Evolutionary conservation across 352 stramenopile species (phyloP), one percentile per base, ranked within the genome.

Genomic region (Phytophthora pisi): DNA sequence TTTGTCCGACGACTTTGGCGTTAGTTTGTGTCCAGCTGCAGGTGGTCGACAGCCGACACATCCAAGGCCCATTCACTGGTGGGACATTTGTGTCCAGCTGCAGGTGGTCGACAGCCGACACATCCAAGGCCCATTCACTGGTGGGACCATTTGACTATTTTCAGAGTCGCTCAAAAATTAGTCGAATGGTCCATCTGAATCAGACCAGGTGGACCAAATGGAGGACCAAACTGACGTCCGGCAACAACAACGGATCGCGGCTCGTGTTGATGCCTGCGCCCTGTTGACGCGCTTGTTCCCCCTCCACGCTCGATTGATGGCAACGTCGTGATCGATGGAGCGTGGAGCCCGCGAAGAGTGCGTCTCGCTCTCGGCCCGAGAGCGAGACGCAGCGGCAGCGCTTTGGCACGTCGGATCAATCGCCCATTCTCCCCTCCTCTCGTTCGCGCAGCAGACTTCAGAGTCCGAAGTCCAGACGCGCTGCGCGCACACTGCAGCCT

Each of bases 181-280:
- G 28, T 31, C 28, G 6, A 31, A 31, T 31, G 28, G 28, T 31
- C 28, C 28, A 31, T 6, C 28, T 31, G 0, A 31, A 6, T 31
- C 6, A 8, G 28, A 9, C 28, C 28, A 31, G 28, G 28, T 42
- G 34, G 23, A 61, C 54, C 24, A 61, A 26, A 20, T 50, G 53
- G 34, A 42, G 50, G 51, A 46, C 55, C 55, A 61, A 61, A 53
- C 24, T 61, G 42, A 61, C 42, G 55, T 53, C 5, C 10, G 20
- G 11, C 24, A 46, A 13, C 43, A 46, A 46, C 40, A 46, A 46
- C 5, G 15, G 30, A 36, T 9, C 8, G 3, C 30, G 3, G 30
- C 15, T 42, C 11, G 0, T 42, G 36, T 42, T 28, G 26, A 38
- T 55, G 51, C 28, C 51, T 55, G 49, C 30, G 47, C 24, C 36